Evolutionary conservation across 805 yeast species (phyloP), one percentile per base, ranked within the genome.

Genomic region (Sugiyamaella marilandica): DNA sequence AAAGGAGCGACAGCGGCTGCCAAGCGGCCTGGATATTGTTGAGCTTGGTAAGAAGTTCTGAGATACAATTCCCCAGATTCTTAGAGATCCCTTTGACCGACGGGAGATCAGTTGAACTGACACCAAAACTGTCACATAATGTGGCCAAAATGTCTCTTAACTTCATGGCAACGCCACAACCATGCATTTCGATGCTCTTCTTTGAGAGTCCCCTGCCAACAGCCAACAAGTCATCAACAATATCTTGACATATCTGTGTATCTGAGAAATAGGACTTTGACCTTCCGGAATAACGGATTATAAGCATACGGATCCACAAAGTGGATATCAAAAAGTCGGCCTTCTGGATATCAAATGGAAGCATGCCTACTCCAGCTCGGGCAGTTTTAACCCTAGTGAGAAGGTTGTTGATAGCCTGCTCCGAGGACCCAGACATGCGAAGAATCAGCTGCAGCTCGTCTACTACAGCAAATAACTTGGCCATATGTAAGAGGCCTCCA

Each of bases 131-230:
- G 11, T 50, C 56, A 9, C 47, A 26, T 31, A 54, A 9, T 10
- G 52, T 11, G 11, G 21, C 14, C 36, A 55, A 39, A 26, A 55
- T 53, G 19, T 52, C 58, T 7, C 44, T 24, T 39, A 55, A 49
- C 48, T 55, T 55, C 56, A 52, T 53, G 16, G 53, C 56, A 54
- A 55, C 53, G 2, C 58, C 58, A 18, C 49, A 41, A 2, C 58
- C 58, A 31, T 55, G 58, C 9, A 53, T 33, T 31, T 53, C 50
- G 26, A 55, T 37, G 35, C 51, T 49, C 36, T 35, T 24, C 21
- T 41, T 49, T 2, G 58, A 31, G 21, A 55, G 32, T 13, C 33
- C 32, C 29, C 18, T 35, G 16, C 54, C 43, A 7, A 55, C 31
- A 19, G 10, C 33, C 13, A 24, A 19, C n/a, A 55, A 16, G 18